A percentile compares a stretch with the other conserved stretches of the same genome.
phyloP scores from a whole-genome alignment of 495 filamentous ascomycete species.

The Cryomyces minteri region DNA sequence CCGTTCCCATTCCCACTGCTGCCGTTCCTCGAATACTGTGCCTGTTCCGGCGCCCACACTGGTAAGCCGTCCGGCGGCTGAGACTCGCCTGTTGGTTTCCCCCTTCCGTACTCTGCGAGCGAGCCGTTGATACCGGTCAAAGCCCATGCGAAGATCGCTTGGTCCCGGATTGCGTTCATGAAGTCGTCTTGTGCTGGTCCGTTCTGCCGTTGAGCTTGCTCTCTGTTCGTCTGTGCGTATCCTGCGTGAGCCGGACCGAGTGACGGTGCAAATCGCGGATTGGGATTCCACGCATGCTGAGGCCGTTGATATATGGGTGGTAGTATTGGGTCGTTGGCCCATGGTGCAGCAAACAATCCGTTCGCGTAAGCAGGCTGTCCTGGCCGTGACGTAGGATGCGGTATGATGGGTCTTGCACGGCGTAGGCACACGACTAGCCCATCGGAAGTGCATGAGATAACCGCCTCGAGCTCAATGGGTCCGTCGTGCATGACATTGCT shows the following conservation, averaged over 20 bases:
- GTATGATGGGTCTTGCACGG: slow-evolving; percentile 51
- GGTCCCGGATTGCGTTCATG: slow-evolving; percentile 66
- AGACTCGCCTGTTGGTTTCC: slow-evolving; percentile 39
- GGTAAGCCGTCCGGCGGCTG: slow-evolving; percentile 38
- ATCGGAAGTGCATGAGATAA: slow-evolving; percentile 80
- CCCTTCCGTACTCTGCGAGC: slow-evolving; percentile 42
- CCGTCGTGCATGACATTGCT: too few species aligned
- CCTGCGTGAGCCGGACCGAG: too few species aligned
- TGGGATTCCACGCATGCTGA: not conserved
- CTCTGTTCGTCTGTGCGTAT: not conserved
- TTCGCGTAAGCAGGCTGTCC: slow-evolving; percentile 33
- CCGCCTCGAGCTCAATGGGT: slow-evolving; percentile 58
- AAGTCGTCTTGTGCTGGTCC: slow-evolving; percentile 30
- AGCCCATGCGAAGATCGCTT: slow-evolving; percentile 71
- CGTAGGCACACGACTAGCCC: slow-evolving; percentile 73
- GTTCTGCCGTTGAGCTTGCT: not conserved
- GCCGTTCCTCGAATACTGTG: not conserved
- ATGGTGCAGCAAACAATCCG: slow-evolving; percentile 62
- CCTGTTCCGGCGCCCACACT: slow-evolving; percentile 20
- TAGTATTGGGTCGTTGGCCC: slow-evolving; percentile 44
- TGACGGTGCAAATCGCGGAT: slow-evolving; percentile 4
- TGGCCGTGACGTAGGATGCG: slow-evolving; percentile 28
- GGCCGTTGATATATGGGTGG: slow-evolving; percentile 11
- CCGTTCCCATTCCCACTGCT: slow-evolving; percentile 9
- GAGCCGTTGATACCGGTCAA: slow-evolving; percentile 67